phyloP scores from a whole-genome alignment of 768 basidiomycete species.

The Boletus reticulatus region DNA sequence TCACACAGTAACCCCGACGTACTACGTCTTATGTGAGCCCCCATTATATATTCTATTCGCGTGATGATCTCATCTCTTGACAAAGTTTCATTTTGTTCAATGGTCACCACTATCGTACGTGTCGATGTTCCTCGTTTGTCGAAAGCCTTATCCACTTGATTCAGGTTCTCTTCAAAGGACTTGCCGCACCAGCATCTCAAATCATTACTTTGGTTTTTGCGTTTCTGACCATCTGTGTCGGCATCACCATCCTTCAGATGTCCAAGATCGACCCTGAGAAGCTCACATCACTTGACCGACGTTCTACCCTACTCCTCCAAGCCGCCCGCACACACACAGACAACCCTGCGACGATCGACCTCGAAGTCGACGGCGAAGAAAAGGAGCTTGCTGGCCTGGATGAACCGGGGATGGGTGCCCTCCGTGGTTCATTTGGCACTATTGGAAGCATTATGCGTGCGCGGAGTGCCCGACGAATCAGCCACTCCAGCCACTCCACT shows the following conservation, averaged over 20 bases:
- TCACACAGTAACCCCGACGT: conserved; percentile 68
- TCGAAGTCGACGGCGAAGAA: conserved; percentile 56
- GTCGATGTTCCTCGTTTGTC: neutral
- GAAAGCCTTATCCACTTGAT: conserved; percentile 2
- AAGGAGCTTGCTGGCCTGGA: conserved; percentile 58
- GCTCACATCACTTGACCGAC: conserved; percentile 79
- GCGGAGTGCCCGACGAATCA: conserved; percentile 50
- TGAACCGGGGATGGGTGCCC: conserved; percentile 90
- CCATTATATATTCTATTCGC: neutral
- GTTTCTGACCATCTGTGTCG: conserved; percentile 87
- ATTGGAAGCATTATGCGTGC: conserved; percentile 88
- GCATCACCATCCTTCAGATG: conserved; percentile 94
- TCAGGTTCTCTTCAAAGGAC: conserved; percentile 86
- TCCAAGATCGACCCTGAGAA: conserved; percentile 87
- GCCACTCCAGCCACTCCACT: conserved; percentile 41
- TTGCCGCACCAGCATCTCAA: conserved; percentile 68
- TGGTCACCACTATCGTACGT: conserved; percentile 77
- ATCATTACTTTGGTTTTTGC: conserved; percentile 92
- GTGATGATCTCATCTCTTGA: neutral
- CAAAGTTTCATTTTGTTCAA: conserved; percentile 79
- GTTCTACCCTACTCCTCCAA: conserved; percentile 86
- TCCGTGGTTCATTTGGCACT: conserved; percentile 89
- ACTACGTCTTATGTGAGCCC: conserved; percentile 76
- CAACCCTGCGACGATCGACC: conserved; percentile 32
- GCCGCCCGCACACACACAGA: conserved; percentile 77